phyloP scores from a whole-genome alignment of 2,329 filamentous ascomycete genomes.

The Tympanopsis confertula region DNA sequence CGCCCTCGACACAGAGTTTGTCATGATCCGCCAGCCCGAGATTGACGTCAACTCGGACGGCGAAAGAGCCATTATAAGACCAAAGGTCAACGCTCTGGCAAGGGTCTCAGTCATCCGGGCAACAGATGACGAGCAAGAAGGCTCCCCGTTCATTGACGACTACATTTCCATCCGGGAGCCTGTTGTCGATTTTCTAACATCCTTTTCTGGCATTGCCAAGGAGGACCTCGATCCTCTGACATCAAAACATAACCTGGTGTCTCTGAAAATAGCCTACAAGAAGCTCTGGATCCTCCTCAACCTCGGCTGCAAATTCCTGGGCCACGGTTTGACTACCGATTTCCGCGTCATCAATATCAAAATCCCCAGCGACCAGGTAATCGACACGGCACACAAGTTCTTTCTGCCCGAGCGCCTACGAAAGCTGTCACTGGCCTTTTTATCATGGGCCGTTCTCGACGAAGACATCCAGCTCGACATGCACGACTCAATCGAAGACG shows the following conservation, averaged over 20 bases:
- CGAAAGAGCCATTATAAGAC: constrained; percentile 79
- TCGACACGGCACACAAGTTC: constrained; percentile 89
- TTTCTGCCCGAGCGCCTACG: constrained; percentile 70
- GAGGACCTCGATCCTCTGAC: constrained; percentile 71
- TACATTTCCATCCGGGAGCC: constrained; percentile 87
- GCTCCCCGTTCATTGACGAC: constrained; percentile 85
- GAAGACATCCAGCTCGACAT: constrained; percentile 88
- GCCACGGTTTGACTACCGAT: constrained; percentile 86
- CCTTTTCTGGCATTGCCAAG: constrained; percentile 80
- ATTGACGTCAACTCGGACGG: constrained; percentile 95
- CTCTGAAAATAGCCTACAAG: constrained; percentile 88
- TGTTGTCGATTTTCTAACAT: constrained; percentile 89
- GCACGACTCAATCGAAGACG: constrained; percentile 94
- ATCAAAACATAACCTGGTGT: constrained; percentile 73
- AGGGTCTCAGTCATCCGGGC: constrained; percentile 74
- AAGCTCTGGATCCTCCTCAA: constrained; percentile 96
- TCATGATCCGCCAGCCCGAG: constrained; percentile 81
- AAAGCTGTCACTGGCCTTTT: constrained; percentile 81
- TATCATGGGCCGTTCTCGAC: constrained; percentile 82
- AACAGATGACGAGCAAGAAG: background rate
- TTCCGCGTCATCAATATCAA: constrained; percentile 98
- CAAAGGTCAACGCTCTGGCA: constrained; percentile 82
- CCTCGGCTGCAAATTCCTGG: constrained; percentile 83
- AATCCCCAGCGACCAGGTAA: constrained; percentile 77
- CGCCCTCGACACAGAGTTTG: constrained; percentile 92